phyloP scores from a whole-genome alignment of 352 stramenopile species.

The Phytopythium ostracodes region DNA sequence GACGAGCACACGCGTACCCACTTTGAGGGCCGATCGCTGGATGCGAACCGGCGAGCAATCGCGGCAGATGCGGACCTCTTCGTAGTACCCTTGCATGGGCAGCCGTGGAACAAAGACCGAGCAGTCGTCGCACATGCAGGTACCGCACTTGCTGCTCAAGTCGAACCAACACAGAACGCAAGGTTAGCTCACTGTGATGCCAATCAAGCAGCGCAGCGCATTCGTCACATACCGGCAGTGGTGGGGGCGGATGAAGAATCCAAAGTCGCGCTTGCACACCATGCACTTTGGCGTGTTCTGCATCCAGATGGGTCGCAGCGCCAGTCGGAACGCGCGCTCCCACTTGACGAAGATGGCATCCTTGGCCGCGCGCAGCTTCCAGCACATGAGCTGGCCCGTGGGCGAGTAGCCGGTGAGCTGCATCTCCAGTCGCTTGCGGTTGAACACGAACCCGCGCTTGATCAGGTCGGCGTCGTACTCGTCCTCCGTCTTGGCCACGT shows the following conservation, averaged over 20 bases:
- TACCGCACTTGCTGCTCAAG: constrained; percentile 60
- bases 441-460: constrained; percentile 72
- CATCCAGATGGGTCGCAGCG: constrained; percentile 73
- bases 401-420: constrained; percentile 77
- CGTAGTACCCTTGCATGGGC: constrained; percentile 81
- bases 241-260: constrained; percentile 72
- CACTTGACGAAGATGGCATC: constrained; percentile 75
- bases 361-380: constrained; percentile 70
- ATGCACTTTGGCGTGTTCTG: constrained; percentile 72
- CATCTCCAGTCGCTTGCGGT: constrained; percentile 80
- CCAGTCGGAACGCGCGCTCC: constrained; percentile 75
- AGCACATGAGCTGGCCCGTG: constrained; percentile 72
- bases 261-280: constrained; percentile 71
- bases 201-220: neutral
- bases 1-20: constrained; percentile 68
- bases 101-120: constrained; percentile 70
- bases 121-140: constrained; percentile 84
- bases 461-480: constrained; percentile 66
- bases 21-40: constrained; percentile 56
- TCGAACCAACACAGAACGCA: neutral
- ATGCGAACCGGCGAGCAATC: constrained; percentile 77
- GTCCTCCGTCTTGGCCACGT: constrained; percentile 59
- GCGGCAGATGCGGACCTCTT: constrained; percentile 76
- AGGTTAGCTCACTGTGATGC: constrained; percentile 1
- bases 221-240: constrained; percentile 53